Conservation (phyloP, 345 rosid species). For the Clarkia xantiana region DNA sequence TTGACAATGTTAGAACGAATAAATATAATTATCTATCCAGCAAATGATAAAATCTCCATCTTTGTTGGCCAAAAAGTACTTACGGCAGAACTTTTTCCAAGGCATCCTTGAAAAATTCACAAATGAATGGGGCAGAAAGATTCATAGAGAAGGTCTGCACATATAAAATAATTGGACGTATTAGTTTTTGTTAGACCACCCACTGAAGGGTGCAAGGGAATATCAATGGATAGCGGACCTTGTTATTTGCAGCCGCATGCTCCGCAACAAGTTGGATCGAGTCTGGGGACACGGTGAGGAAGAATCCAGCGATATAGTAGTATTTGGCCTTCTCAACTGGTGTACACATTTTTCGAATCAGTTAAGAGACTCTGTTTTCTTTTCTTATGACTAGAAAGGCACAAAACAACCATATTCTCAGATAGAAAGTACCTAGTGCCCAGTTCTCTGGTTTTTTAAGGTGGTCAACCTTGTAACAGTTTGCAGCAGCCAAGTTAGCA, state of each 20-base stretch:
- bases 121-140: constrained; percentile 95
- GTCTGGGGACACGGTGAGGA: constrained; percentile 90
- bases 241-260: constrained; percentile 84
- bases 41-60: no score
- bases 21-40: no score
- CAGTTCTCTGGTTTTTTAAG: constrained; percentile 86
- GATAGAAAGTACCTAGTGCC: constrained; percentile 53
- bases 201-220: no score
- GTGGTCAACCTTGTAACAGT: constrained; percentile 84
- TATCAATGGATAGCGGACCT: constrained; percentile 21
- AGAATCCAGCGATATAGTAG: constrained; percentile 85
- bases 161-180: constrained; percentile 1
- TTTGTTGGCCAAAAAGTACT: constrained; percentile 16
- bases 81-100: constrained; percentile 69
- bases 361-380: background rate
- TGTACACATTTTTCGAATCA: constrained; percentile 7
- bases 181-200: no score
- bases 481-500: constrained; percentile 89
- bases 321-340: constrained; percentile 87
- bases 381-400: background rate
- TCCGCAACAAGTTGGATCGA: constrained; percentile 83
- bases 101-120: constrained; percentile 91
- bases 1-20: no score
- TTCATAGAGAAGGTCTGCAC: constrained; percentile 68
- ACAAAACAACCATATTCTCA: background rate